Evolutionary conservation across 2,329 filamentous ascomycete genomes (phyloP).

Genomic region (Phyllosticta ampelicida): DNA sequence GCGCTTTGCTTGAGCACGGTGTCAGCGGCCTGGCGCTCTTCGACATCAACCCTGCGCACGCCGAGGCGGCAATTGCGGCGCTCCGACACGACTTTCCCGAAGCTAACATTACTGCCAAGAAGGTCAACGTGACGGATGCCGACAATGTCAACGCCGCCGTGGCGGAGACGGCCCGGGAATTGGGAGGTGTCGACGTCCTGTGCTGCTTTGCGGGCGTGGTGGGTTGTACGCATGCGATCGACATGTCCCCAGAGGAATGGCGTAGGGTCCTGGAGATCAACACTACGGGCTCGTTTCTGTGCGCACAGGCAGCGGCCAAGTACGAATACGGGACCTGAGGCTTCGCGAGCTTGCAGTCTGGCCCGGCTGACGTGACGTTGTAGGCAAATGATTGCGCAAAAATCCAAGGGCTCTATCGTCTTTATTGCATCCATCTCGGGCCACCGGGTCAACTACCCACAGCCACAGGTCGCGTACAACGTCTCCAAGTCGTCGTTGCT

Average conservation of each 20-base stretch:
- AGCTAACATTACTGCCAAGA: conserved; percentile 38
- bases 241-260: conserved; percentile 50
- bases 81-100: conserved; percentile 46
- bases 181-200: conserved; percentile 46
- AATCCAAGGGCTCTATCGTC: conserved; percentile 49
- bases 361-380: not conserved
- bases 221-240: conserved; percentile 48
- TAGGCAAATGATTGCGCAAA: conserved; percentile 42
- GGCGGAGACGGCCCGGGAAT: conserved; percentile 26
- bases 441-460: conserved; percentile 59
- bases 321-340: conserved; percentile 18
- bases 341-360: not conserved
- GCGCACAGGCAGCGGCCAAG: conserved; percentile 52
- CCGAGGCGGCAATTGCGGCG: conserved; percentile 32
- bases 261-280: conserved; percentile 59
- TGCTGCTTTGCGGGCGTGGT: conserved; percentile 61
- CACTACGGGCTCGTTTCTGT: conserved; percentile 58
- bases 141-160: conserved; percentile 34
- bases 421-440: conserved; percentile 59
- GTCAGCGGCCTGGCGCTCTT: conserved; percentile 48
- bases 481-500: conserved; percentile 58
- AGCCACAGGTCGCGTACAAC: conserved; percentile 64
- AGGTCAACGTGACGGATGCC: conserved; percentile 51
- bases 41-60: conserved; percentile 42
- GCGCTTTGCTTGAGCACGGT: conserved; percentile 60